These are phyloP conservation scores for Fagus crenata DNA, from an alignment of 306 rosid species.

Conservation along the genomic window DNA sequence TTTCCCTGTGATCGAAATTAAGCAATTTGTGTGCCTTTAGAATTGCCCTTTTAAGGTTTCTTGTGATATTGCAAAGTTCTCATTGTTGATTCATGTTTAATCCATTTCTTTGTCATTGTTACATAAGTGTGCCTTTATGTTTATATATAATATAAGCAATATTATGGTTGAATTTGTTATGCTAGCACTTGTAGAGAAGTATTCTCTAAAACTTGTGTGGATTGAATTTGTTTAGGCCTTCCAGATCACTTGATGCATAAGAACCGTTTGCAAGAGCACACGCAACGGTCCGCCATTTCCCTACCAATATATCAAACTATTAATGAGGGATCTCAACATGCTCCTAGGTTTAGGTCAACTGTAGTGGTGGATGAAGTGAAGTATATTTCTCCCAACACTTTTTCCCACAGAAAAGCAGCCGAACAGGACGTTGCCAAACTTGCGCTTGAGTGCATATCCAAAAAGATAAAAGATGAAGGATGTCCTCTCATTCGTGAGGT, in stretches of 20 bases:
- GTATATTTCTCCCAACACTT: conserved; percentile 37
- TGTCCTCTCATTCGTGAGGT: conserved; percentile 43
- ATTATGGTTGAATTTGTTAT: neutral
- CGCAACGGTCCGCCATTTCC: conserved; percentile 24
- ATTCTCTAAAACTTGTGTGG: neutral
- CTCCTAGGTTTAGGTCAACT: conserved; percentile 36
- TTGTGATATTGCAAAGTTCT: neutral
- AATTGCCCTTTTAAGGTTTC: neutral
- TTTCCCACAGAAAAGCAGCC: conserved; percentile 36
- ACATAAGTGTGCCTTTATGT: too few relatives aligned
- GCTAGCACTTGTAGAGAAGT: neutral
- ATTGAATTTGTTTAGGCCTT: conserved; percentile 3
- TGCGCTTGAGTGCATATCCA: conserved; percentile 32
- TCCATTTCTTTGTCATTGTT: neutral
- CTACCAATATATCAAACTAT: conserved; percentile 38
- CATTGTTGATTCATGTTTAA: neutral
- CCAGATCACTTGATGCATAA: conserved; percentile 27
- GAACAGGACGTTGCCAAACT: conserved; percentile 55
- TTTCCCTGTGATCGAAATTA: neutral
- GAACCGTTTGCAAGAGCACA: conserved; percentile 35
- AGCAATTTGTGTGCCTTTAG: neutral
- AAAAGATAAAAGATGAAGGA: conserved; percentile 34
- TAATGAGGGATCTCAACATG: conserved; percentile 37
- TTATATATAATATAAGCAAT: neutral
- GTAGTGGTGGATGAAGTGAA: conserved; percentile 41